Conservation (phyloP, 495 filamentous ascomycete species). For the Halenospora varia region DNA sequence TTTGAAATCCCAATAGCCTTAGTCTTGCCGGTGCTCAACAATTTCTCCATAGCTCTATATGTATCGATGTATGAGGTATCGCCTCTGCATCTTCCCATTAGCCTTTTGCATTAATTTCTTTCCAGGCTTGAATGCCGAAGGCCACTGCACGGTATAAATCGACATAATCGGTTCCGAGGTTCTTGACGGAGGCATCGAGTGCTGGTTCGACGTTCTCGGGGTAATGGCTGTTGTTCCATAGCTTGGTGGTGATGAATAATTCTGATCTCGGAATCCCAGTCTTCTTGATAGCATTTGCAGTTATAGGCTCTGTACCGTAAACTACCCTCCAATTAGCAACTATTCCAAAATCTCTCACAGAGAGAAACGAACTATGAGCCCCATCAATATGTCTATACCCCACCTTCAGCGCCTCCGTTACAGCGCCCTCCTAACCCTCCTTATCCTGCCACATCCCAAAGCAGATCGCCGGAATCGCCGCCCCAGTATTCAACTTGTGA, state of each 20-base stretch:
- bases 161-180: conserved; percentile 70
- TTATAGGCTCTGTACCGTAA: conserved; percentile 82
- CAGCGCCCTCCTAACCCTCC: conserved; percentile 47
- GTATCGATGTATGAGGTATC: conserved; percentile 65
- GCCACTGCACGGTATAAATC: conserved; percentile 90
- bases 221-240: conserved; percentile 65
- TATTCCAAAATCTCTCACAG: not conserved
- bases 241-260: conserved; percentile 71
- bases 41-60: conserved; percentile 76
- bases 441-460: conserved; percentile 84
- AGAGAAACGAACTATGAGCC: conserved; percentile 42
- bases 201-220: conserved; percentile 58
- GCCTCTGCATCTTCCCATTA: conserved; percentile 75
- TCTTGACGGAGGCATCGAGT: conserved; percentile 63
- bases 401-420: conserved; percentile 67
- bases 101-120: conserved; percentile 58
- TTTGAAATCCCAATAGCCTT: conserved; percentile 81
- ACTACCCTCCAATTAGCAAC: conserved; percentile 28
- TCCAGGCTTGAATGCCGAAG: conserved; percentile 43
- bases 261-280: conserved; percentile 53
- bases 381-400: conserved; percentile 61
- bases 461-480: conserved; percentile 74
- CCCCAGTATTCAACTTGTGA: conserved; percentile 71
- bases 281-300: conserved; percentile 58
- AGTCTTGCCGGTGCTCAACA: conserved; percentile 68